phyloP scores from a whole-genome alignment of 1,139 yeast genomes.

The Scheffersomyces illinoinensis region DNA sequence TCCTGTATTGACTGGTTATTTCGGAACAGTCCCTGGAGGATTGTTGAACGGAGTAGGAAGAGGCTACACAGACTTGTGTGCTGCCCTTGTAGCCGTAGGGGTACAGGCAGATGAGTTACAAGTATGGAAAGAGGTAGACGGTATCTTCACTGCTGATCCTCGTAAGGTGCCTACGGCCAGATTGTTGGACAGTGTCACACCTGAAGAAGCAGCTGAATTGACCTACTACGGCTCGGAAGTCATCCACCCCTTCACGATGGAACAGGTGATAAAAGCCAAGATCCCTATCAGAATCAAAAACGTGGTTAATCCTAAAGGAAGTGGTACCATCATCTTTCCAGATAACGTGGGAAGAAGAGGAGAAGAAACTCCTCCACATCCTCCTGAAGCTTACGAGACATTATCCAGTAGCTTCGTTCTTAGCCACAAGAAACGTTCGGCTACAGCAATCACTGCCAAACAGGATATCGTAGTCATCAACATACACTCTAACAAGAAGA shows the following conservation, averaged over 20 bases:
- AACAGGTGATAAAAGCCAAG: conserved; percentile 93
- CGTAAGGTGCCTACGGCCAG: conserved; percentile 91
- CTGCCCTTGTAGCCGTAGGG: conserved; percentile 95
- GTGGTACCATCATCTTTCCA: conserved; percentile 92
- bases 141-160: conserved; percentile 98
- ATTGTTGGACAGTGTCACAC: conserved; percentile 83
- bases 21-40: conserved; percentile 95
- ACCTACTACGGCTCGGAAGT: conserved; percentile 98
- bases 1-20: conserved; percentile 94
- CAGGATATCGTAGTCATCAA: conserved; percentile 89
- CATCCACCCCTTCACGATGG: conserved; percentile 98
- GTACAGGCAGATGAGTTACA: conserved; percentile 89
- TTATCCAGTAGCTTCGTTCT: conserved; percentile 48
- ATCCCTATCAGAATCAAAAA: conserved; percentile 96
- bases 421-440: conserved; percentile 64
- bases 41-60: conserved; percentile 89
- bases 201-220: conserved; percentile 97
- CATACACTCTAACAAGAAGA: conserved; percentile 90
- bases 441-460: conserved; percentile 96
- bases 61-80: conserved; percentile 96
- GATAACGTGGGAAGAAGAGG: conserved; percentile 84
- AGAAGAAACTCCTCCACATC: conserved; percentile 90
- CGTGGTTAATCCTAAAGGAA: conserved; percentile 88
- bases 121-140: conserved; percentile 99
- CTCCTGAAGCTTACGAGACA: conserved; percentile 74